Percentiles rank a stretch among this genome's conserved stretches.
Evolutionary conservation across 352 stramenopile genomes (phyloP).

Genomic region (Phytophthora tubulina): DNA sequence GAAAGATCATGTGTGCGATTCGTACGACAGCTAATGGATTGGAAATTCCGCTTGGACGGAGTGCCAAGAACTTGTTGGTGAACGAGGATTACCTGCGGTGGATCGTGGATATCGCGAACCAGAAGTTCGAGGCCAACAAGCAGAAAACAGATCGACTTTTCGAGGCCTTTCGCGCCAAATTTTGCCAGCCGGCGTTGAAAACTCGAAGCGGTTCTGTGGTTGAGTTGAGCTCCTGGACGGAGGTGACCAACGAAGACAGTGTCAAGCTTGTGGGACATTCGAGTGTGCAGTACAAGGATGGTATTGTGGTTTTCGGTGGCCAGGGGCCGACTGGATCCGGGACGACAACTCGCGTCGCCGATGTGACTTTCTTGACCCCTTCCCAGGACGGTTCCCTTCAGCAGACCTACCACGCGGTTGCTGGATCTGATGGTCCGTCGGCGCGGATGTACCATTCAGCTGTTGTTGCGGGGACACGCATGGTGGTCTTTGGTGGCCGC

Average conservation of each 20-base stretch:
- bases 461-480: slow-evolving; percentile 54
- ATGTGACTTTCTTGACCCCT: slow-evolving; percentile 52
- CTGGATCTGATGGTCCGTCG: slow-evolving; percentile 37
- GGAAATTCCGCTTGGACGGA: slow-evolving; percentile 85
- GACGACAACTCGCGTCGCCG: slow-evolving; percentile 66
- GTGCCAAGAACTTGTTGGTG: slow-evolving; percentile 61
- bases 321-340: slow-evolving; percentile 65
- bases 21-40: slow-evolving; percentile 88
- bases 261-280: slow-evolving; percentile 78
- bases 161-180: slow-evolving; percentile 60
- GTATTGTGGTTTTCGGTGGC: slow-evolving; percentile 75
- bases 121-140: slow-evolving; percentile 86
- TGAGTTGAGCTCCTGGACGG: slow-evolving; percentile 36
- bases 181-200: slow-evolving; percentile 35
- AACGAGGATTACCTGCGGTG: slow-evolving; percentile 74
- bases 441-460: slow-evolving; percentile 84
- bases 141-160: slow-evolving; percentile 78
- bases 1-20: slow-evolving; percentile 93
- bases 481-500: slow-evolving; percentile 88
- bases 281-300: slow-evolving; percentile 52
- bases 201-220: slow-evolving; percentile 9
- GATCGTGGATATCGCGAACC: slow-evolving; percentile 85
- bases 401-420: slow-evolving; percentile 33
- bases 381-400: slow-evolving; percentile 41
- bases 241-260: slow-evolving; percentile 28